Percentiles rank a stretch among this genome's conserved stretches.
phyloP scores from a whole-genome alignment of 2,329 filamentous ascomycete genomes.

The Trichoderma sp. region DNA sequence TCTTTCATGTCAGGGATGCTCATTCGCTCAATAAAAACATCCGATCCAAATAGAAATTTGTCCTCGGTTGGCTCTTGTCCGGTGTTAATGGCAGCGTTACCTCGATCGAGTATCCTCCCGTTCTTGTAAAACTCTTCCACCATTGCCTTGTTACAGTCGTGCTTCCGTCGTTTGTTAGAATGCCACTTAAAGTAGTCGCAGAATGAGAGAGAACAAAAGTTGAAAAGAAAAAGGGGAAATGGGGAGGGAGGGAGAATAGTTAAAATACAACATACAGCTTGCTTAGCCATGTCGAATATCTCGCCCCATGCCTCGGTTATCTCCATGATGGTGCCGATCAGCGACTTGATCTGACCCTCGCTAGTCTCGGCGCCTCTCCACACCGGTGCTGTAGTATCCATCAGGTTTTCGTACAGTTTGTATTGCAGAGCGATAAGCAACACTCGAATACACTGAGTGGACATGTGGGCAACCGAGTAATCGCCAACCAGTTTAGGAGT shows the following conservation, averaged over 20 bases:
- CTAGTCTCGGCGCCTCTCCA: conserved; percentile 37
- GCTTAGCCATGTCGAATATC: conserved; percentile 32
- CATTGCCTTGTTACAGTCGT: conserved; percentile 33
- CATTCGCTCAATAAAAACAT: conserved; percentile 11
- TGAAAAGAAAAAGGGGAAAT: too few species aligned
- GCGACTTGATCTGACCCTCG: conserved; percentile 34
- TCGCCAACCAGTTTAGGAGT: conserved; percentile 34
- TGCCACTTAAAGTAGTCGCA: neutral
- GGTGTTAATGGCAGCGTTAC: conserved; percentile 19
- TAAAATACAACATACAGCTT: conserved; percentile 29
- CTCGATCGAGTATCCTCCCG: conserved; percentile 32
- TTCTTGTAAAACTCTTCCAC: conserved; percentile 37
- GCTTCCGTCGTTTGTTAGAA: conserved; percentile 24
- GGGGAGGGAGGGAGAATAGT: neutral
- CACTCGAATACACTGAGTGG: conserved; percentile 35
- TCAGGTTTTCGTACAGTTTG: conserved; percentile 38
- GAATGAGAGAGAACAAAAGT: neutral
- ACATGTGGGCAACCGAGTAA: conserved; percentile 36
- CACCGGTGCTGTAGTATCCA: conserved; percentile 40
- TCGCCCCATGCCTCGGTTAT: conserved; percentile 38
- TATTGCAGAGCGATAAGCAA: conserved; percentile 41
- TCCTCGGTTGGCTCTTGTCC: conserved; percentile 22
- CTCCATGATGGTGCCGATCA: conserved; percentile 38
- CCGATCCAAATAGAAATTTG: conserved; percentile 2
- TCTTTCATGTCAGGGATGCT: conserved; percentile 25